A percentile compares a stretch with the other conserved stretches of the same genome.
These are phyloP conservation scores for Toxicodendron radicans DNA, from an alignment of 345 rosid genomes.

Conservation along the genomic window DNA sequence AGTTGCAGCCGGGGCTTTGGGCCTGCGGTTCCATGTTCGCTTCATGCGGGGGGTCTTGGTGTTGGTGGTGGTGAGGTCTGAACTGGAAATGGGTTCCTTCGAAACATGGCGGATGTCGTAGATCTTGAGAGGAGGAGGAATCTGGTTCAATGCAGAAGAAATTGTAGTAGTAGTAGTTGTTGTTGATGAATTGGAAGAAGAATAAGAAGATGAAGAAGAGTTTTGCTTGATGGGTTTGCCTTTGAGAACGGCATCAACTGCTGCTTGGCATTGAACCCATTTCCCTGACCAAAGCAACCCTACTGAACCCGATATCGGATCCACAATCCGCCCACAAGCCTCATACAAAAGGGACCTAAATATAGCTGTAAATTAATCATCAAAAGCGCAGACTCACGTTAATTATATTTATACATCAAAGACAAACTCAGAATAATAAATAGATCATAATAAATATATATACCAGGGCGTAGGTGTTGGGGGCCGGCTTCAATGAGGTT, in stretches of 20 bases:
- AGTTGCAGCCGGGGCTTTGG: background rate
- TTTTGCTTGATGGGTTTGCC: slow-evolving; percentile 40
- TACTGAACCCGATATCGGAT: slow-evolving; percentile 60
- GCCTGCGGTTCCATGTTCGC: slow-evolving; percentile 13
- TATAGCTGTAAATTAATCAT: slow-evolving; percentile 30
- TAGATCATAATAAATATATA: too few species aligned
- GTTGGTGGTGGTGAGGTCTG: slow-evolving; percentile 7
- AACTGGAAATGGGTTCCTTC: slow-evolving; percentile 28
- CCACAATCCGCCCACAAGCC: slow-evolving; percentile 65
- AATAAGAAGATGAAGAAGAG: slow-evolving; percentile 24
- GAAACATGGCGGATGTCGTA: slow-evolving; percentile 69
- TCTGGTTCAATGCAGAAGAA: slow-evolving; percentile 11
- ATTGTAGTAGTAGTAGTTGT: background rate
- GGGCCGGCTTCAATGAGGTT: slow-evolving; percentile 71
- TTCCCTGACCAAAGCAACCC: slow-evolving; percentile 61
- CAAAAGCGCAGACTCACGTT: too few species aligned
- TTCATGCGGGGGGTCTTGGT: slow-evolving; percentile 33
- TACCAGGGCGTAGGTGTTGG: slow-evolving; percentile 63
- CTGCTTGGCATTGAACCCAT: slow-evolving; percentile 69
- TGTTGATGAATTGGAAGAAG: background rate
- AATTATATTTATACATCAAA: too few species aligned
- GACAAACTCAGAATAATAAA: too few species aligned
- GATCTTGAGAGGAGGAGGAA: slow-evolving; percentile 40
- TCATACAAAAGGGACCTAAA: slow-evolving; percentile 64
- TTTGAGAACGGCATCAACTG: slow-evolving; percentile 58